Base-by-base conservation (phyloP, 352 stramenopile species). In the Globisporangium emineosum region DNA sequence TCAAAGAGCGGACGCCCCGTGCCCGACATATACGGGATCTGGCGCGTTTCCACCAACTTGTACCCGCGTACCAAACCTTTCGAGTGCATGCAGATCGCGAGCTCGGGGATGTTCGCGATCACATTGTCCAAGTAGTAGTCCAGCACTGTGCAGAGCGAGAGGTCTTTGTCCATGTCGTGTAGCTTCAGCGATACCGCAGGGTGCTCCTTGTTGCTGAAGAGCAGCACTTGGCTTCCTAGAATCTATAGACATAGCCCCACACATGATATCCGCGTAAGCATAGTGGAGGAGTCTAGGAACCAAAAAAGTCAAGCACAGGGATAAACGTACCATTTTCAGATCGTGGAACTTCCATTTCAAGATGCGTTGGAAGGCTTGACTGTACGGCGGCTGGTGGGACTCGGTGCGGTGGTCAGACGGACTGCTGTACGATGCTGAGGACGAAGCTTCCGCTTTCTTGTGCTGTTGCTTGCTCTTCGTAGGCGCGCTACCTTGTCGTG, bases 101-200 rank as follows among this genome's bases (percentile, higher is more conserved):
- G 66, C 60, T 95, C 87, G 0, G 87, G 87, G 60, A 95, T 93
- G 54, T 95, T 95, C 0, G 83, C 83, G 52, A 95, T 94, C 50
- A 95, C 85, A 55, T 95, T 95, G 65, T 95, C 87, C 33, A 95
- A 59, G 49, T 95, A 95, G 62, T 94, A 95, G 69, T 95, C 87
- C 1, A 95, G 75, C 25, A 93, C 81, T 1, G 83, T 95, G 19
- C 74, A 86, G 4, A 94, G 71, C 30, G 84, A 93, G n/a, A 95
- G 58, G 37, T 95, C 83, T 21, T 90, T 83, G 62, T 95, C 83
- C 76, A 93, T 90, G 60, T 95, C 87, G 57, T 95, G 87, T 12
- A 95, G 80, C 50, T 88, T 87, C 7, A 95, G 64, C 7, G 87
- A 95, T 45, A 95, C 87, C 0, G 87, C 83, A 0, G 87, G 87